These are phyloP conservation scores for Paracoccidioides brasiliensis DNA, from an alignment of 2,329 filamentous ascomycete species.

Conservation along the genomic window DNA sequence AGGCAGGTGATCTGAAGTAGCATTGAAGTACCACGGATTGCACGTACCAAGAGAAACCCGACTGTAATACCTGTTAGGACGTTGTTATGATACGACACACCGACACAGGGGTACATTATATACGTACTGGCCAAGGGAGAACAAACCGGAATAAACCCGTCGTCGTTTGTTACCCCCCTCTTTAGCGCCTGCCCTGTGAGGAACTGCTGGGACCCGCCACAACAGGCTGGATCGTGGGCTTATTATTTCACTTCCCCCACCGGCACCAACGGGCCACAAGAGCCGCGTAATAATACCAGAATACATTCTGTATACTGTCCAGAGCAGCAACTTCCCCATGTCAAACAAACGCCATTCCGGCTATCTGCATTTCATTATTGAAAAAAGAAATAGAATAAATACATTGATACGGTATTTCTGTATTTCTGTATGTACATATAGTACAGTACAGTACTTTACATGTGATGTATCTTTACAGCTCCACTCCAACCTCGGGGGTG, in stretches of 20 bases:
- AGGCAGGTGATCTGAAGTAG: too few species aligned
- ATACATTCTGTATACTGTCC: not conserved
- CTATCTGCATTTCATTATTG: not conserved
- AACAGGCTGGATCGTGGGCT: not conserved
- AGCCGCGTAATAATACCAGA: not conserved
- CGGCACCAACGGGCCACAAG: too few species aligned
- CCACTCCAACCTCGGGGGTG: too few species aligned
- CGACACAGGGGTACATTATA: not conserved
- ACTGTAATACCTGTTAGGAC: not conserved
- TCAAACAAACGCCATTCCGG: not conserved
- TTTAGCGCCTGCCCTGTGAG: not conserved
- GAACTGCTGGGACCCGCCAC: not conserved
- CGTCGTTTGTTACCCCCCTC: not conserved
- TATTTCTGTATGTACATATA: too few species aligned
- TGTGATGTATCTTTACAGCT: too few species aligned
- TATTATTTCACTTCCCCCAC: too few species aligned
- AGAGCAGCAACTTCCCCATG: too few species aligned
- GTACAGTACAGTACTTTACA: too few species aligned
- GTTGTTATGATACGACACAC: not conserved
- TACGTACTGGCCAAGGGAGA: not conserved
- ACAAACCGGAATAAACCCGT: constrained; percentile 5
- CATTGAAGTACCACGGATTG: not conserved
- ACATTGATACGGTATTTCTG: too few species aligned
- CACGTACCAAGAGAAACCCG: too few species aligned
- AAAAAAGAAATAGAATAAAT: too few species aligned